phyloP scores from a whole-genome alignment of 2,329 filamentous ascomycete genomes.

The Colletotrichum viniferum region DNA sequence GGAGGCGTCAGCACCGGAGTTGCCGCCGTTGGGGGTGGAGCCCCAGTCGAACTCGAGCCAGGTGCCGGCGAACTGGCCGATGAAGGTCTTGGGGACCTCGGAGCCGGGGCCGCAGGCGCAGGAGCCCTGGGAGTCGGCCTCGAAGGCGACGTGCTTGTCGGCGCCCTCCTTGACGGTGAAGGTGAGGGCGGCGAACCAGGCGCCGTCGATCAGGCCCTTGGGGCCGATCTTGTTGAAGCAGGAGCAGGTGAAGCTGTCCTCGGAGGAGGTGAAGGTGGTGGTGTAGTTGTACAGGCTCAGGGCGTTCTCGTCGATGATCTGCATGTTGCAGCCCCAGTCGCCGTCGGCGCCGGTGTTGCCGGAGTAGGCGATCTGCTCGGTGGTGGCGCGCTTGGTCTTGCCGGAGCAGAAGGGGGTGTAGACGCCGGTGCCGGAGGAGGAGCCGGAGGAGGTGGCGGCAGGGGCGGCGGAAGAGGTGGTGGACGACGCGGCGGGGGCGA shows the following conservation, averaged over 20 bases:
- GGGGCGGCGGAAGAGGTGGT: neutral
- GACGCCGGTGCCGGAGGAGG: slow-evolving; percentile 33
- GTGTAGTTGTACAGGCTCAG: slow-evolving; percentile 49
- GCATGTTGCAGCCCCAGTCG: slow-evolving; percentile 59
- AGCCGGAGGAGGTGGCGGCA: slow-evolving; percentile 32
- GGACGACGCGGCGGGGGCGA: neutral
- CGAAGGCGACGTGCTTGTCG: slow-evolving; percentile 47
- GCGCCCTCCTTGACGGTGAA: slow-evolving; percentile 43
- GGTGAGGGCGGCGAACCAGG: slow-evolving; percentile 47
- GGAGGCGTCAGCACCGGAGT: slow-evolving; percentile 57
- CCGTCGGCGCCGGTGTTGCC: slow-evolving; percentile 49
- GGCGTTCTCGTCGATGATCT: slow-evolving; percentile 41
- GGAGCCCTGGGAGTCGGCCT: slow-evolving; percentile 52
- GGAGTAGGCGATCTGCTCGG: slow-evolving; percentile 47
- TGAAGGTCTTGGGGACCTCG: slow-evolving; percentile 35
- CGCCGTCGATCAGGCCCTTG: slow-evolving; percentile 48
- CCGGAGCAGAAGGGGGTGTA: slow-evolving; percentile 37
- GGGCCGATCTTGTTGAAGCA: slow-evolving; percentile 60
- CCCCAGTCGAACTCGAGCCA: slow-evolving; percentile 58
- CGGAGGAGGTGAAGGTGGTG: slow-evolving; percentile 43
- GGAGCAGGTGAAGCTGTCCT: slow-evolving; percentile 39
- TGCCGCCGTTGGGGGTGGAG: slow-evolving; percentile 48
- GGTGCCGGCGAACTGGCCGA: slow-evolving; percentile 46
- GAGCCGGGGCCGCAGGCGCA: slow-evolving; percentile 44
- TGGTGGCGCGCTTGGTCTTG: slow-evolving; percentile 50